These are phyloP conservation scores for Dryas octopetala DNA, from an alignment of 306 rosid species.

Conservation along the genomic window DNA sequence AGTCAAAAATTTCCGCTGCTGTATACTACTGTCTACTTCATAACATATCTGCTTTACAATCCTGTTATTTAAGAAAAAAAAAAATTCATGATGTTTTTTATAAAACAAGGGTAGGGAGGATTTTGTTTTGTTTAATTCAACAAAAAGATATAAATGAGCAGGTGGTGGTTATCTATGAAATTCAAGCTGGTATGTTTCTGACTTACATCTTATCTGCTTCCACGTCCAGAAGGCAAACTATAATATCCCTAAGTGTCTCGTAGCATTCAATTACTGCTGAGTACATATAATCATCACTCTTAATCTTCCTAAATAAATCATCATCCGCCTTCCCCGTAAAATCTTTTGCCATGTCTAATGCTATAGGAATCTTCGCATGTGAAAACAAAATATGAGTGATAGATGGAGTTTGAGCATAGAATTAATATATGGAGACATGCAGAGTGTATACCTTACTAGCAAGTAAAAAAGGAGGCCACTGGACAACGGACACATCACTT, in stretches of 20 bases:
- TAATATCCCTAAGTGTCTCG: constrained; percentile 70
- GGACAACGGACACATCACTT: constrained; percentile 60
- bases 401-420: background rate
- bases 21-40: constrained; percentile 45
- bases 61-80: constrained; percentile 46
- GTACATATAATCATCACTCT: constrained; percentile 67
- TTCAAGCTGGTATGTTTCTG: constrained; percentile 15
- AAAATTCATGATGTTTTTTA: constrained; percentile 20
- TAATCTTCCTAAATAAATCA: constrained; percentile 74
- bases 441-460: constrained; percentile 81
- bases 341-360: constrained; percentile 97
- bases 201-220: constrained; percentile 63
- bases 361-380: constrained; percentile 85
- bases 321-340: constrained; percentile 68
- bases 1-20: constrained; percentile 35
- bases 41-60: constrained; percentile 39
- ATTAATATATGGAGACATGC: constrained; percentile 24
- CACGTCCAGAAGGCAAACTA: constrained; percentile 48
- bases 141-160: background rate
- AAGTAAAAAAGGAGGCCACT: constrained; percentile 99
- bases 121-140: background rate
- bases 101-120: background rate
- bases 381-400: constrained; percentile 15
- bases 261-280: constrained; percentile 94
- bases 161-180: background rate